Percentiles rank a stretch among this genome's conserved stretches.
These are phyloP conservation scores for Albatrellus sp. DNA, from an alignment of 1,284 basidiomycete genomes.

Conservation along the genomic window DNA sequence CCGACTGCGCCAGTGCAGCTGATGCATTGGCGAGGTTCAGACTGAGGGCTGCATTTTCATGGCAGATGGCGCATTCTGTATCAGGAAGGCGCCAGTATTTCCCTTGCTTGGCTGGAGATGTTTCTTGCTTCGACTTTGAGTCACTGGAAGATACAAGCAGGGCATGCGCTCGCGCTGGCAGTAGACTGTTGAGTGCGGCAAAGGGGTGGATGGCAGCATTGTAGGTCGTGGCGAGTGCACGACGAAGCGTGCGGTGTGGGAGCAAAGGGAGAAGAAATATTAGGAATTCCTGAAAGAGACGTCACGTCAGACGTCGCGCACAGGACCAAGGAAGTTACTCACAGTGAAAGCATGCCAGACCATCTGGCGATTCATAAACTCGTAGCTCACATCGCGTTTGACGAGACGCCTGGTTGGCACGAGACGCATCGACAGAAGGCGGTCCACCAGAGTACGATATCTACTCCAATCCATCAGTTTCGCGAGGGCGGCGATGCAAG, in stretches of 20 bases:
- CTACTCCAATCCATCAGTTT: conserved; percentile 25
- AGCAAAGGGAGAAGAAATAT: conserved; percentile 87
- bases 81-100: conserved; percentile 51
- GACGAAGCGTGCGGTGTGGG: conserved; percentile 50
- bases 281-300: conserved; percentile 71
- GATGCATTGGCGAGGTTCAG: conserved; percentile 41
- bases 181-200: conserved; percentile 22
- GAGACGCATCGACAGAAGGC: conserved; percentile 71
- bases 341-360: conserved; percentile 99
- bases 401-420: conserved; percentile 63
- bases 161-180: conserved; percentile 17
- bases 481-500: conserved; percentile 1
- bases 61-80: conserved; percentile 71
- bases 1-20: conserved; percentile 33
- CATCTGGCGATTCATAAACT: conserved; percentile 98
- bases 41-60: conserved; percentile 55
- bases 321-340: conserved; percentile 17
- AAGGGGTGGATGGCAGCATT: conserved; percentile 27
- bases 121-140: conserved; percentile 16
- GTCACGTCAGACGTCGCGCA: conserved; percentile 1
- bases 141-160: conserved; percentile 5
- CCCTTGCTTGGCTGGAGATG: conserved; percentile 20
- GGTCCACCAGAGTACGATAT: conserved; percentile 78
- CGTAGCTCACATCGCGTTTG: conserved; percentile 87
- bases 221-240: conserved; percentile 20